These are phyloP conservation scores for Alternaria ethzedia DNA, from an alignment of 2,329 filamentous ascomycete species.

Conservation along the genomic window DNA sequence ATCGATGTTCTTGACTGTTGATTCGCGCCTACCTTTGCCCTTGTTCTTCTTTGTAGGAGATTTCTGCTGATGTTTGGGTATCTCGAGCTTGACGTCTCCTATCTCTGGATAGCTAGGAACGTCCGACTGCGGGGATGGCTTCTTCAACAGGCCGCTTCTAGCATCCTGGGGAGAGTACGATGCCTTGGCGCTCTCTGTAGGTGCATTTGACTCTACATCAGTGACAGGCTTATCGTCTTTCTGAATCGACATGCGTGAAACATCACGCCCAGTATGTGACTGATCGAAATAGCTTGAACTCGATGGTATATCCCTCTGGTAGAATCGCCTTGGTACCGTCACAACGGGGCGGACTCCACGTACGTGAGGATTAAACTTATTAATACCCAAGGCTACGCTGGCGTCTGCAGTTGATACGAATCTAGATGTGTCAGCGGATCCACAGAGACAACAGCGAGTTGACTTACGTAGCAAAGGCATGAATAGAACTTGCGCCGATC, in stretches of 20 bases:
- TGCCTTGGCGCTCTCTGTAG: neutral
- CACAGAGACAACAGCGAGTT: neutral
- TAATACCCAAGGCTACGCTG: slow-evolving; percentile 19
- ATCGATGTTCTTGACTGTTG: neutral
- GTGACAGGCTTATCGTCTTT: neutral
- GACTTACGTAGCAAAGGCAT: slow-evolving; percentile 31
- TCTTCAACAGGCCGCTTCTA: slow-evolving; percentile 39
- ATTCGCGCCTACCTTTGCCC: neutral
- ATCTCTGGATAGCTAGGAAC: neutral
- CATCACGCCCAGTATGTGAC: neutral
- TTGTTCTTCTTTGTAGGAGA: slow-evolving; percentile 17
- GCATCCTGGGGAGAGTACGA: slow-evolving; percentile 47
- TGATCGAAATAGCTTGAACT: neutral
- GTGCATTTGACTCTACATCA: neutral
- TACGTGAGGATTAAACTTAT: slow-evolving; percentile 8
- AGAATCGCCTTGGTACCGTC: slow-evolving; percentile 32
- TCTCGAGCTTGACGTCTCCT: slow-evolving; percentile 24
- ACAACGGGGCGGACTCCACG: slow-evolving; percentile 17
- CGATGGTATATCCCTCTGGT: slow-evolving; percentile 13
- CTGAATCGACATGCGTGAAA: neutral
- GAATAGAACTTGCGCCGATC: neutral
- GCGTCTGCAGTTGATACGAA: slow-evolving; percentile 20
- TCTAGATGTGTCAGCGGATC: slow-evolving; percentile 19
- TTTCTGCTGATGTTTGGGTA: slow-evolving; percentile 20
- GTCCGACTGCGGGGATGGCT: slow-evolving; percentile 7